Evolutionary conservation across 2,329 filamentous ascomycete genomes (phyloP).

Genomic region (Cytospora piceae): DNA sequence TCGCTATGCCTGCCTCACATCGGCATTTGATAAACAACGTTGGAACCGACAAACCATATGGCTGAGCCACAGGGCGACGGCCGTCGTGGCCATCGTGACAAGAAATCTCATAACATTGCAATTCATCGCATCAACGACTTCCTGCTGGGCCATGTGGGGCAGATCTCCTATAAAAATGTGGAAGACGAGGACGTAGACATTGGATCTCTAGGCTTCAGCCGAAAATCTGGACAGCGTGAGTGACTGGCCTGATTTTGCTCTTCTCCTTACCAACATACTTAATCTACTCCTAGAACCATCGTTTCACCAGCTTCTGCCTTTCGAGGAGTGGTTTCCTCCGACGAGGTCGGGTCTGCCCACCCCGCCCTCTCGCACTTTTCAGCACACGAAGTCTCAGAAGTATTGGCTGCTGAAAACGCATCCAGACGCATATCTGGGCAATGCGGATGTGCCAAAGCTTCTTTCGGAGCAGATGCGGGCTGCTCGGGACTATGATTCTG

Average conservation of each 20-base stretch:
- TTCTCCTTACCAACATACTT: neutral
- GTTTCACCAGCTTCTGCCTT: constrained; percentile 34
- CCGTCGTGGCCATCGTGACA: constrained; percentile 16
- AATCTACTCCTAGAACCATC: constrained; percentile 16
- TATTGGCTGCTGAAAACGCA: constrained; percentile 56
- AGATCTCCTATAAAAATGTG: constrained; percentile 47
- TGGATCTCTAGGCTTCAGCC: constrained; percentile 43
- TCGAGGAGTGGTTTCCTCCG: constrained; percentile 37
- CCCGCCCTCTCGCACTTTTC: constrained; percentile 21
- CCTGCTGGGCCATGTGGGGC: constrained; percentile 57
- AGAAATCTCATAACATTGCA: constrained; percentile 25
- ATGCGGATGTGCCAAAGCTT: constrained; percentile 32
- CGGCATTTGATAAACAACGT: constrained; percentile 9
- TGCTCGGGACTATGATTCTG: constrained; percentile 39
- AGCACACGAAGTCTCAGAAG: constrained; percentile 43
- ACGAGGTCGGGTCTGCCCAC: constrained; percentile 19
- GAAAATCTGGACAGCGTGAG: constrained; percentile 37
- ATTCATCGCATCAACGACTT: constrained; percentile 50
- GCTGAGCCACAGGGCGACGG: constrained; percentile 31
- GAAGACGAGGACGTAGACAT: constrained; percentile 40
- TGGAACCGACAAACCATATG: constrained; percentile 33
- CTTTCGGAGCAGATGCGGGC: constrained; percentile 19
- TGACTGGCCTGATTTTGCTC: constrained; percentile 13
- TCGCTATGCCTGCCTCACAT: constrained; percentile 26
- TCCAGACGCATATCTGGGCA: constrained; percentile 54